These are phyloP conservation scores for Penicillium sp. DNA, from an alignment of 2,329 filamentous ascomycete genomes.

Conservation along the genomic window DNA sequence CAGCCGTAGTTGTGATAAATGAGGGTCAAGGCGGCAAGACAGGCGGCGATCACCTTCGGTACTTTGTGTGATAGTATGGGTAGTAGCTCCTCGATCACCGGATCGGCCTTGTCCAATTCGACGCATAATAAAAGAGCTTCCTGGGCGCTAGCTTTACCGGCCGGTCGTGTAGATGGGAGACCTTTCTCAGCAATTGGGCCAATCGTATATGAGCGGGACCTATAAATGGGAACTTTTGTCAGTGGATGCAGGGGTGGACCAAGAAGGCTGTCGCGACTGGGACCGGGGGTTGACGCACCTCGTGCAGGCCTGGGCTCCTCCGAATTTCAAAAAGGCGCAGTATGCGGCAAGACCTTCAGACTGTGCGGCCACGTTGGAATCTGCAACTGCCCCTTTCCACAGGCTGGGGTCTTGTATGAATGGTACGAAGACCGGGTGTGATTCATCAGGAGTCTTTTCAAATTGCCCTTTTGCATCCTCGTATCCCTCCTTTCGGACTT, in stretches of 20 bases:
- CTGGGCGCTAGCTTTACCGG: constrained; percentile 79
- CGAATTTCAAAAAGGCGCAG: constrained; percentile 89
- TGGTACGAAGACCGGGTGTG: constrained; percentile 78
- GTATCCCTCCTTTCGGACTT: constrained; percentile 91
- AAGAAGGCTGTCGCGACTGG: background rate
- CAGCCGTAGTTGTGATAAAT: constrained; percentile 94
- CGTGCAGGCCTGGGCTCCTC: constrained; percentile 72
- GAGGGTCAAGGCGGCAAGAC: constrained; percentile 71
- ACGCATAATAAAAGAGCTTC: constrained; percentile 86
- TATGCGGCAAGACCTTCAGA: constrained; percentile 85
- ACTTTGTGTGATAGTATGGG: constrained; percentile 82
- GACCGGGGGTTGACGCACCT: constrained; percentile 47
- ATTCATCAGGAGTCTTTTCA: constrained; percentile 77
- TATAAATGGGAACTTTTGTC: constrained; percentile 29
- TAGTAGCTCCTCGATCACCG: constrained; percentile 85
- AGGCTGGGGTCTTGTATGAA: constrained; percentile 80
- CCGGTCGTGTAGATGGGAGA: constrained; percentile 79
- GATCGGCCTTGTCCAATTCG: constrained; percentile 80
- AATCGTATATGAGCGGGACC: constrained; percentile 72
- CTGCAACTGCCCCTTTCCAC: constrained; percentile 89
- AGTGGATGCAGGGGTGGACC: background rate
- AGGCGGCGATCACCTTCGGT: constrained; percentile 79
- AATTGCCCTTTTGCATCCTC: constrained; percentile 90
- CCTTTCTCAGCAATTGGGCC: constrained; percentile 86
- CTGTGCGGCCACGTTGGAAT: constrained; percentile 96